Evolutionary conservation across 768 basidiomycete genomes (phyloP).

Genomic region (Serendipita indica): DNA sequence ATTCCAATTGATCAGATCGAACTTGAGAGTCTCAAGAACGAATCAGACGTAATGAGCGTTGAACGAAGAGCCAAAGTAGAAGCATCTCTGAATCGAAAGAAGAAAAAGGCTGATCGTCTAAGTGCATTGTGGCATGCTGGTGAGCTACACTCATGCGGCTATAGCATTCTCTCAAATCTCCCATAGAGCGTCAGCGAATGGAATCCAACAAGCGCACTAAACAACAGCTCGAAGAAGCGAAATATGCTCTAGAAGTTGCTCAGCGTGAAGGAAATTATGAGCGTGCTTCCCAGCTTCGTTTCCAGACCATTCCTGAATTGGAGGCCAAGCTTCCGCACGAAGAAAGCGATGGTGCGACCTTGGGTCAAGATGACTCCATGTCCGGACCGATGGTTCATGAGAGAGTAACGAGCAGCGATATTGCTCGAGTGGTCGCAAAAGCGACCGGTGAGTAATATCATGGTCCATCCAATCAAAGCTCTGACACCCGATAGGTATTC

Average conservation of each 20-base stretch:
- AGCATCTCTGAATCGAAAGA: constrained; percentile 41
- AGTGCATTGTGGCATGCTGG: constrained; percentile 61
- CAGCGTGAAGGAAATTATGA: constrained; percentile 84
- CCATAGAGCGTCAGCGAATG: constrained; percentile 48
- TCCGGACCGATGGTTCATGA: constrained; percentile 64
- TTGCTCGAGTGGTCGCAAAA: constrained; percentile 74
- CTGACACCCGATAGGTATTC: constrained; percentile 31
- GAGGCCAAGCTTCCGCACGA: constrained; percentile 49
- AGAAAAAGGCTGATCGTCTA: constrained; percentile 45
- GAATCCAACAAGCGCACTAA: constrained; percentile 60
- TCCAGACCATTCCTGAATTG: constrained; percentile 70
- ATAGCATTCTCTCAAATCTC: not conserved
- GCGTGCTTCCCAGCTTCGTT: constrained; percentile 66
- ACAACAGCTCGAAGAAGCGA: constrained; percentile 63
- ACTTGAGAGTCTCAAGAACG: constrained; percentile 76
- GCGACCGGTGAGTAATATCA: constrained; percentile 44
- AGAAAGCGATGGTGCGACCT: constrained; percentile 28
- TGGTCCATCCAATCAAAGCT: not conserved
- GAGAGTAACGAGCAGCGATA: constrained; percentile 77
- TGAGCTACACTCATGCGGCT: constrained; percentile 21
- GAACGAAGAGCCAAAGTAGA: constrained; percentile 60
- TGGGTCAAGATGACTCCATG: constrained; percentile 32
- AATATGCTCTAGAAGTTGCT: constrained; percentile 73
- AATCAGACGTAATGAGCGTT: constrained; percentile 68
- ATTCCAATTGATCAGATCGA: constrained; percentile 38